Evolutionary conservation across 495 filamentous ascomycete species (phyloP).

Genomic region (Daldinia caldariorum): DNA sequence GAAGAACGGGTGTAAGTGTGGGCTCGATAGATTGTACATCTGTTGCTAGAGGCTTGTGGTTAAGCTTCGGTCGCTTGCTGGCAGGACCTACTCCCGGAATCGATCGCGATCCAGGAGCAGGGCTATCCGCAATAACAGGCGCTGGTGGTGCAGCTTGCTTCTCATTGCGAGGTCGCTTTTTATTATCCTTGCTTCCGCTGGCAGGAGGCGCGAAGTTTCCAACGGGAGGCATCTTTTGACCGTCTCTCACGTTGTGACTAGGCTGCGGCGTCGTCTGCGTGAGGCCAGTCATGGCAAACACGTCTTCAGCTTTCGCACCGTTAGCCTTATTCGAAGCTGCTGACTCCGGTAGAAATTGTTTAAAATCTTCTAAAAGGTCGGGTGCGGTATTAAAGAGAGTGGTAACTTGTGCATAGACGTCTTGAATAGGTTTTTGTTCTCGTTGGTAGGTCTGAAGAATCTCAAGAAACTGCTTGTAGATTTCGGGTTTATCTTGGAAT

Average conservation of each 20-base stretch:
- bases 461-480: constrained; percentile 99
- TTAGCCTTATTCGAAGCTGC: constrained; percentile 85
- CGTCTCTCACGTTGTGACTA: constrained; percentile 55
- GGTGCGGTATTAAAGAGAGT: constrained; percentile 91
- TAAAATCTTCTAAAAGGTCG: constrained; percentile 98
- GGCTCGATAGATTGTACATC: constrained; percentile 83
- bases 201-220: constrained; percentile 91
- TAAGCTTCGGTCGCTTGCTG: constrained; percentile 70
- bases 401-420: constrained; percentile 98
- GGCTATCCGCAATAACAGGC: constrained; percentile 48
- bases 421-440: constrained; percentile 97
- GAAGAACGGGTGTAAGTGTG: constrained; percentile 84
- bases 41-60: constrained; percentile 67
- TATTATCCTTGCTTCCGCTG: constrained; percentile 79
- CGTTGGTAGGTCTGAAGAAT: constrained; percentile 98
- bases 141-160: constrained; percentile 49
- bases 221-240: constrained; percentile 84
- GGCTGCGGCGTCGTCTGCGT: constrained; percentile 60
- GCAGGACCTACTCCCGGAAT: constrained; percentile 46
- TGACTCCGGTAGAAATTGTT: constrained; percentile 97
- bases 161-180: constrained; percentile 69
- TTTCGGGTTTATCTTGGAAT: constrained; percentile 92
- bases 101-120: constrained; percentile 48
- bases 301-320: constrained; percentile 75
- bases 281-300: constrained; percentile 60